Evolutionary conservation across 805 yeast genomes (phyloP).

Genomic region (Yarrowia sp.): DNA sequence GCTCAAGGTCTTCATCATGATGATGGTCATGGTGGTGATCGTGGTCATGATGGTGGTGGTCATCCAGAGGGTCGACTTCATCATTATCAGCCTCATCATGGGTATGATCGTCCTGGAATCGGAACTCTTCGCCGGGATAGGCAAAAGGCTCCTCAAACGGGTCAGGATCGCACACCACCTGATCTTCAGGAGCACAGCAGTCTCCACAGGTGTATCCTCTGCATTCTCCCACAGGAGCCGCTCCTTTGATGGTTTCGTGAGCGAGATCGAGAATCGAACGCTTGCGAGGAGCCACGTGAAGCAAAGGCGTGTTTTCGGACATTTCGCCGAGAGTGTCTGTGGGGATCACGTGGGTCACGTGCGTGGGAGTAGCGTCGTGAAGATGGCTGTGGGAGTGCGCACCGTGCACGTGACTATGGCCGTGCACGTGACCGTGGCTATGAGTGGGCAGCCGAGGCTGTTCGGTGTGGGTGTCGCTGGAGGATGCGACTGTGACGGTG

Average conservation of each 20-base stretch:
- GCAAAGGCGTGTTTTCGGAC: slow-evolving; percentile 23
- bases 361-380: neutral
- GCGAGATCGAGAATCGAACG: slow-evolving; percentile 32
- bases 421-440: neutral
- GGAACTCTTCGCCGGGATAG: slow-evolving; percentile 40
- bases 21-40: slow-evolving; percentile 41
- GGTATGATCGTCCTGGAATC: slow-evolving; percentile 42
- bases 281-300: slow-evolving; percentile 14
- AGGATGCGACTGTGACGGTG: neutral
- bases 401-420: too few species aligned
- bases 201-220: slow-evolving; percentile 36
- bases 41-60: slow-evolving; percentile 38
- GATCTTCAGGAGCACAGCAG: slow-evolving; percentile 25
- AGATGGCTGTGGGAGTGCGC: neutral
- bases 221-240: slow-evolving; percentile 30
- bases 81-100: slow-evolving; percentile 7
- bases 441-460: neutral
- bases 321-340: neutral
- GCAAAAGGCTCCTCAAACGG: slow-evolving; percentile 40
- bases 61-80: slow-evolving; percentile 38
- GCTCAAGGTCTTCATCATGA: slow-evolving; percentile 50
- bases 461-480: neutral
- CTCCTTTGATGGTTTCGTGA: slow-evolving; percentile 29
- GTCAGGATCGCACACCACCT: slow-evolving; percentile 40
- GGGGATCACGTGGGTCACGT: slow-evolving; percentile 10